Base-by-base conservation (phyloP, 768 basidiomycete genomes). In the Xerocomellus dryophilus region DNA sequence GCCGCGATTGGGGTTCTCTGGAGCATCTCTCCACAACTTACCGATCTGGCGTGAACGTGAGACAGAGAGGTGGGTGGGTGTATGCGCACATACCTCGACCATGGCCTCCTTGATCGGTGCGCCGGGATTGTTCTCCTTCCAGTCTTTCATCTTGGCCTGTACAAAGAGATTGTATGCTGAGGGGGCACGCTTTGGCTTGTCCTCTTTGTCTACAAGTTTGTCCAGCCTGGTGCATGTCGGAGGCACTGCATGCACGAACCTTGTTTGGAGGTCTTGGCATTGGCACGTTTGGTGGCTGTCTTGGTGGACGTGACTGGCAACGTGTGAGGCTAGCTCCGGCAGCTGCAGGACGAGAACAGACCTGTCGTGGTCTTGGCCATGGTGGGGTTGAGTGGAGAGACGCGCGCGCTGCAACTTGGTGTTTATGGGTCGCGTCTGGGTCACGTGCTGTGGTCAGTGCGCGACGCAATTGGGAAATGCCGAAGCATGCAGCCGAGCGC, bases 1-100 rank as follows among this genome's bases (percentile, higher is more conserved):
- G 18, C 83, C 84, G 23, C 81, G 78, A 54, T 82, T 85, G 1
- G 84, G 83, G 62, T 86, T 86, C 62, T 84, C 82, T 1, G 81
- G 81, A 0, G 84, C 75, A 51, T 83, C 76, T 42, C 71, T 76
- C 84, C 84, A 85, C 51, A 81, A 51, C 1, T 65, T 71, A 6
- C 77, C 83, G 56, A 86, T 82, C 84, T 86, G 58, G 2, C 17
- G 36, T 2, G 18, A 21, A 25, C 6, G 38, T 66, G 50, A 62
- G 57, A 47, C 14, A n/a, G 11, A 43, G 9, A 15, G 14, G 31
- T 46, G 14, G 34, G 23, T 20, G 42, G n/a, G 53, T 51, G 47
- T 59, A 48, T 40, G 56, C 43, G 53, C 64, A 42, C 25, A n/a
- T 56, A 76, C 77, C 60, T 74, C 73, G 27, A 38, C 38, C 74